Percentiles rank a stretch among this genome's conserved stretches.
phyloP scores from a whole-genome alignment of 2,329 filamentous ascomycete genomes.

The Aspergillus flavus region DNA sequence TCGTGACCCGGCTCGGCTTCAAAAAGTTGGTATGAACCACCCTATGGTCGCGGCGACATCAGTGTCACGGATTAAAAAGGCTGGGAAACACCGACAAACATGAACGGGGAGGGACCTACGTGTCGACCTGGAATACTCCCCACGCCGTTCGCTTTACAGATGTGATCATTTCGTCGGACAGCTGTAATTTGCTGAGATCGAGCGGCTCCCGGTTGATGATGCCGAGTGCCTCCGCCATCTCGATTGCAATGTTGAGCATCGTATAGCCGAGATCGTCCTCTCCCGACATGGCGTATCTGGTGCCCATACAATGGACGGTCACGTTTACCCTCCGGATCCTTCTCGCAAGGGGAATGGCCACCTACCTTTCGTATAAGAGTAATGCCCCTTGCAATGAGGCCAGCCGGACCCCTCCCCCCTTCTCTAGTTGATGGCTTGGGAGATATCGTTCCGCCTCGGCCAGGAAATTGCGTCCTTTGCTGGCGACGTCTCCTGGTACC shows the following conservation, averaged over 20 bases:
- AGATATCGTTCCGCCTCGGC: constrained; percentile 29
- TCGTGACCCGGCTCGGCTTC: constrained; percentile 17
- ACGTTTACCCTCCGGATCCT: not conserved
- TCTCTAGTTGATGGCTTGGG: constrained; percentile 16
- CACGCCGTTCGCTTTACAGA: constrained; percentile 27
- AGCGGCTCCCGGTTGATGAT: constrained; percentile 23
- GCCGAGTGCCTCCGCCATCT: constrained; percentile 27
- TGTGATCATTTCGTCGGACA: constrained; percentile 25
- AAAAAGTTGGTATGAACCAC: constrained; percentile 27
- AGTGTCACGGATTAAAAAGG: constrained; percentile 1
- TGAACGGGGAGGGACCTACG: constrained; percentile 16
- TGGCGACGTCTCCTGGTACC: constrained; percentile 28
- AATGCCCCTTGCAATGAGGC: constrained; percentile 28
- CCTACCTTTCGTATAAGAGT: constrained; percentile 30
- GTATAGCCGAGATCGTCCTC: constrained; percentile 30
- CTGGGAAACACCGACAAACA: not conserved
- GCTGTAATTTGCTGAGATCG: constrained; percentile 14
- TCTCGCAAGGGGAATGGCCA: not conserved
- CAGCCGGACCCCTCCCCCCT: constrained; percentile 17
- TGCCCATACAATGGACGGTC: not conserved
- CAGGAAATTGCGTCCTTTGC: constrained; percentile 29
- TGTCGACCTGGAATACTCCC: constrained; percentile 33
- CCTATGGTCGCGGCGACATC: not conserved
- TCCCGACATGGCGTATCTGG: constrained; percentile 31
- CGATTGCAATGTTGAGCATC: constrained; percentile 31